Evolutionary conservation across 1,139 yeast genomes (phyloP).

Genomic region (Pichia sp.): DNA sequence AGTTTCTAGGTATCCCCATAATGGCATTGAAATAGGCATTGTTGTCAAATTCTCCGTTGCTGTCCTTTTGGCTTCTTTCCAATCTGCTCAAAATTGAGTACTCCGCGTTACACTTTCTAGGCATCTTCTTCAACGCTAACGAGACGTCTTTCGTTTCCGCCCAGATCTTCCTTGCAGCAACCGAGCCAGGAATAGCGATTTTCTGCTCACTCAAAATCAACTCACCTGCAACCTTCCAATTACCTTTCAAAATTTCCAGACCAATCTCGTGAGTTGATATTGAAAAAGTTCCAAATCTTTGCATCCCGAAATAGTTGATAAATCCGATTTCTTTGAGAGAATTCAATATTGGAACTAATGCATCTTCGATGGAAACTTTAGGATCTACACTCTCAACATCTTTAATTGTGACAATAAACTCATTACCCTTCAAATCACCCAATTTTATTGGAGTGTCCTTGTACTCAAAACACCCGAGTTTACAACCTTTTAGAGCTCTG

Average conservation of each 20-base stretch:
- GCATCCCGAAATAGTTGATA: constrained; percentile 94
- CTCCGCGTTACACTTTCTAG: constrained; percentile 85
- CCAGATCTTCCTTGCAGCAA: constrained; percentile 82
- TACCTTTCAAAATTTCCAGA: constrained; percentile 58
- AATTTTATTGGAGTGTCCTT: constrained; percentile 59
- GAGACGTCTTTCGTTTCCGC: constrained; percentile 64
- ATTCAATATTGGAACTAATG: constrained; percentile 50
- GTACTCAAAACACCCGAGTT: constrained; percentile 74
- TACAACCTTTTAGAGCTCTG: constrained; percentile 66
- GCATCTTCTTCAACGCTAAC: constrained; percentile 69
- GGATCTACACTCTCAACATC: constrained; percentile 47
- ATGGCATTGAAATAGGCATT: constrained; percentile 70
- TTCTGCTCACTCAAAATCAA: constrained; percentile 82
- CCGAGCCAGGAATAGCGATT: constrained; percentile 73
- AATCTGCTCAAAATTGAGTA: constrained; percentile 62
- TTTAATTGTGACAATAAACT: constrained; percentile 77
- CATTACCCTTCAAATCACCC: constrained; percentile 87
- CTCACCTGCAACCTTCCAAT: constrained; percentile 79
- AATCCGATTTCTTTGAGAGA: constrained; percentile 69
- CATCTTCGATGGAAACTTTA: constrained; percentile 37
- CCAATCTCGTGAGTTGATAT: constrained; percentile 89
- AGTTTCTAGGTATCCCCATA: constrained; percentile 85
- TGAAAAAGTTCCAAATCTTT: constrained; percentile 93
- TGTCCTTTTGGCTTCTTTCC: constrained; percentile 41
- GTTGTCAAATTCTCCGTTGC: constrained; percentile 44